These are phyloP conservation scores for Ceratocystis diversiconidia DNA, from an alignment of 2,329 filamentous ascomycete species.

Conservation along the genomic window DNA sequence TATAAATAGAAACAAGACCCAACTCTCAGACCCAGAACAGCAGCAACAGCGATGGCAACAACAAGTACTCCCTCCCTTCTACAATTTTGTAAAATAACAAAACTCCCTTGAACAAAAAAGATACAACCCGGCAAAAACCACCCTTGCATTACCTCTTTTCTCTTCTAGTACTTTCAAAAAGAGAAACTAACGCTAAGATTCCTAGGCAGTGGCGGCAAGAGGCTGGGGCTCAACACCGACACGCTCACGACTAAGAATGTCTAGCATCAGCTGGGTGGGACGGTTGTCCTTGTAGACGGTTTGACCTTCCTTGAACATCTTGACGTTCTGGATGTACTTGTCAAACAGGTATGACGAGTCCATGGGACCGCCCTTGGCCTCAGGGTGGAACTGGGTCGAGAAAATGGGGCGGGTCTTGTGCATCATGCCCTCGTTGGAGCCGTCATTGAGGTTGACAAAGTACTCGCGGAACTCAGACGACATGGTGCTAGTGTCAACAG, in stretches of 20 bases:
- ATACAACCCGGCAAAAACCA: conserved; percentile 5
- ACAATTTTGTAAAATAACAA: background rate
- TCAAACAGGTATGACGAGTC: conserved; percentile 95
- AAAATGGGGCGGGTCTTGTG: conserved; percentile 95
- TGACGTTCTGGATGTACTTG: conserved; percentile 82
- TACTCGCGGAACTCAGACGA: conserved; percentile 88
- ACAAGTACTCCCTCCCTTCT: background rate
- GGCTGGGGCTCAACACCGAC: conserved; percentile 68
- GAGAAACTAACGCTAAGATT: background rate
- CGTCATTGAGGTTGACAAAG: conserved; percentile 96
- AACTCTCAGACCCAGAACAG: conserved; percentile 4
- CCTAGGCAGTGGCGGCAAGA: conserved; percentile 36
- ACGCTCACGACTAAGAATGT: conserved; percentile 84
- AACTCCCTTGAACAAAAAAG: background rate
- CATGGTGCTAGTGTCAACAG: conserved; percentile 73
- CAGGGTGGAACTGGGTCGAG: conserved; percentile 96
- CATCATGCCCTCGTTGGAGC: conserved; percentile 94
- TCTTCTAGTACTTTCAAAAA: background rate
- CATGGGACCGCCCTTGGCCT: conserved; percentile 92
- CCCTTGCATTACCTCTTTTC: background rate
- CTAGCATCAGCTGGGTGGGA: conserved; percentile 74
- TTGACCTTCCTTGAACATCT: conserved; percentile 76
- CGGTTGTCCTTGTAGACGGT: conserved; percentile 70
- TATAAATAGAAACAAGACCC: conserved; percentile 15
- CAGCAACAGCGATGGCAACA: conserved; percentile 8